These are phyloP conservation scores for Phytophthora kernoviae DNA, from an alignment of 352 stramenopile species.

Conservation along the genomic window DNA sequence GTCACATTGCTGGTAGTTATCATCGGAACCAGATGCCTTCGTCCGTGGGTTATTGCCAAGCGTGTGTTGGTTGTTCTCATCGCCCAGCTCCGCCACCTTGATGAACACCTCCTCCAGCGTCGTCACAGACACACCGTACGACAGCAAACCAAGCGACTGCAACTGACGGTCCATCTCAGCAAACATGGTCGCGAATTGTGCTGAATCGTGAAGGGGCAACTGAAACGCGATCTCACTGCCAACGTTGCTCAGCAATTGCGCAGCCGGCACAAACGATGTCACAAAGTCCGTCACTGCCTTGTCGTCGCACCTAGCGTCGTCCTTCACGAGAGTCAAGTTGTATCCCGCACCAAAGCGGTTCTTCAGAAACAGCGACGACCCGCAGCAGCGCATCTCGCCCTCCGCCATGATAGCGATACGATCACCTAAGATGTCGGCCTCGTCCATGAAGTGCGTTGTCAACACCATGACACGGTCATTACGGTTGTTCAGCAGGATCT, in stretches of 20 bases:
- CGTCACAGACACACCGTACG: slow-evolving; percentile 76
- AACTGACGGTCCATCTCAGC: slow-evolving; percentile 48
- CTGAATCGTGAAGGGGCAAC: slow-evolving; percentile 45
- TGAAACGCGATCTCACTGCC: slow-evolving; percentile 70
- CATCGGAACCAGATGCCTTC: slow-evolving; percentile 8
- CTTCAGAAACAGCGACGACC: slow-evolving; percentile 79
- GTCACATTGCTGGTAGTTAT: slow-evolving; percentile 20
- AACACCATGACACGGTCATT: slow-evolving; percentile 71
- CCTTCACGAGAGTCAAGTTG: slow-evolving; percentile 65
- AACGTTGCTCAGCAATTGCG: slow-evolving; percentile 57
- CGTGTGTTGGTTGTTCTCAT: slow-evolving; percentile 40
- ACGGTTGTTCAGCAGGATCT: slow-evolving; percentile 58
- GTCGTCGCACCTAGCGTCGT: slow-evolving; percentile 31
- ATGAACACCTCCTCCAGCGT: slow-evolving; percentile 83
- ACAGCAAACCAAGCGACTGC: slow-evolving; percentile 40
- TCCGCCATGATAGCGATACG: slow-evolving; percentile 84
- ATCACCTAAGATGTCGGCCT: slow-evolving; percentile 84
- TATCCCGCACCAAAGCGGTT: slow-evolving; percentile 65
- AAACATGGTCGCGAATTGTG: slow-evolving; percentile 60
- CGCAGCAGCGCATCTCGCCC: slow-evolving; percentile 62
- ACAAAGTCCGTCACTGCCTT: slow-evolving; percentile 34
- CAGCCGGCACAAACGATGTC: slow-evolving; percentile 29
- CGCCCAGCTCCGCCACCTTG: slow-evolving; percentile 50
- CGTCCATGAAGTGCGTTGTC: slow-evolving; percentile 95
- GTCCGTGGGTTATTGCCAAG: slow-evolving; percentile 19